Evolutionary conservation across 352 stramenopile species (phyloP).

Genomic region (Phytopythium chamaehyphon): DNA sequence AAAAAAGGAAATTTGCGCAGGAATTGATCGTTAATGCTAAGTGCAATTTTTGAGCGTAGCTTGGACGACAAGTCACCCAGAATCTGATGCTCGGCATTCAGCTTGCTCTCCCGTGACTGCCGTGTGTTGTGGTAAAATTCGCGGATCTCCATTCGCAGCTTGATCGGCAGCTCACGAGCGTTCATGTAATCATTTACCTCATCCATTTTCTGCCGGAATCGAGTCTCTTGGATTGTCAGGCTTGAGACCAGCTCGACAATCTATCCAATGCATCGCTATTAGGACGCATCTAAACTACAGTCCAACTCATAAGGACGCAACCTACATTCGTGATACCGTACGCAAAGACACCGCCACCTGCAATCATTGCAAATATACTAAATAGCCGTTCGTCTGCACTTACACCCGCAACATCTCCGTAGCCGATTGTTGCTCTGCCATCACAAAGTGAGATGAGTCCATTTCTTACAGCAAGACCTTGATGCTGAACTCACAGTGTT

Average conservation of each 20-base stretch:
- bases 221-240: conserved; percentile 54
- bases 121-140: conserved; percentile 78
- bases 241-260: conserved; percentile 74
- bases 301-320: conserved; percentile 2
- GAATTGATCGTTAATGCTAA: conserved; percentile 76
- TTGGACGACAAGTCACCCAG: conserved; percentile 61
- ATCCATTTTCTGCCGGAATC: conserved; percentile 69
- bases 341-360: conserved; percentile 66
- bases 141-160: conserved; percentile 68
- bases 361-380: conserved; percentile 67
- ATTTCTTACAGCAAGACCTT: too few relatives aligned
- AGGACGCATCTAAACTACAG: neutral
- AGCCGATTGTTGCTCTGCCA: conserved; percentile 50
- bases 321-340: conserved; percentile 78
- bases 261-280: conserved; percentile 9
- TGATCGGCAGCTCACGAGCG: conserved; percentile 57
- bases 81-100: conserved; percentile 60
- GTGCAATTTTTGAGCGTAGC: conserved; percentile 70
- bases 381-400: conserved; percentile 62
- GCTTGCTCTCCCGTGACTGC: conserved; percentile 56
- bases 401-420: conserved; percentile 40
- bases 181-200: conserved; percentile 82
- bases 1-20: conserved; percentile 78
- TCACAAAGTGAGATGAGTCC: too few relatives aligned
- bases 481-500: conserved; percentile 46